Evolutionary conservation across 2,329 filamentous ascomycete species (phyloP).

Genomic region (Xylariaceae sp.): DNA sequence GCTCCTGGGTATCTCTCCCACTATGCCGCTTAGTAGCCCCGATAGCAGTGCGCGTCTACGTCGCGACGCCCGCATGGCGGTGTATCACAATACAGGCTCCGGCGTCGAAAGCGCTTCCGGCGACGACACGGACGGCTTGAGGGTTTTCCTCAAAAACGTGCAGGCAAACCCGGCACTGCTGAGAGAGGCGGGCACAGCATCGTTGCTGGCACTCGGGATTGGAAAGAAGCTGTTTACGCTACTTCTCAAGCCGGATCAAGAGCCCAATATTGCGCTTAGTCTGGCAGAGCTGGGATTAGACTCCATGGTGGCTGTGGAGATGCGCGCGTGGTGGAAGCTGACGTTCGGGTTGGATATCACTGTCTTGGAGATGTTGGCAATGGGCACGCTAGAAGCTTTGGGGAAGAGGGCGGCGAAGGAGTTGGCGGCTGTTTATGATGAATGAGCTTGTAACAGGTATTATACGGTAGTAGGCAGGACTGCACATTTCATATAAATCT

Average conservation of each 20-base stretch:
- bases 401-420: slow-evolving; percentile 10
- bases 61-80: slow-evolving; percentile 22
- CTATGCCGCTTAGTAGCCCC: slow-evolving; percentile 13
- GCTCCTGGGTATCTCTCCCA: slow-evolving; percentile 14
- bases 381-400: slow-evolving; percentile 6
- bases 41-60: slow-evolving; percentile 13
- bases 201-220: slow-evolving; percentile 4
- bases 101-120: background rate
- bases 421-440: background rate
- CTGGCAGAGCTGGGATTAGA: slow-evolving; percentile 12
- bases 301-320: slow-evolving; percentile 27
- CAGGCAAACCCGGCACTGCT: slow-evolving; percentile 6
- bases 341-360: slow-evolving; percentile 10
- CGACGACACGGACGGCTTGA: background rate
- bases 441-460: background rate
- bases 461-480: no score
- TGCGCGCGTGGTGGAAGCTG: slow-evolving; percentile 35
- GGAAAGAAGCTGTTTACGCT: slow-evolving; percentile 9
- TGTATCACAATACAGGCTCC: slow-evolving; percentile 17
- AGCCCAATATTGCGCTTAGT: slow-evolving; percentile 4
- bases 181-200: slow-evolving; percentile 8
- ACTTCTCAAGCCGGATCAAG: slow-evolving; percentile 9
- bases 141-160: slow-evolving; percentile 12
- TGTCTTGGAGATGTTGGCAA: slow-evolving; percentile 14
- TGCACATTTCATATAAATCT: no score